Percentiles rank a stretch among this genome's conserved stretches.
phyloP scores from a whole-genome alignment of 78 protist genomes.

The Dictyostelium citrinum region DNA sequence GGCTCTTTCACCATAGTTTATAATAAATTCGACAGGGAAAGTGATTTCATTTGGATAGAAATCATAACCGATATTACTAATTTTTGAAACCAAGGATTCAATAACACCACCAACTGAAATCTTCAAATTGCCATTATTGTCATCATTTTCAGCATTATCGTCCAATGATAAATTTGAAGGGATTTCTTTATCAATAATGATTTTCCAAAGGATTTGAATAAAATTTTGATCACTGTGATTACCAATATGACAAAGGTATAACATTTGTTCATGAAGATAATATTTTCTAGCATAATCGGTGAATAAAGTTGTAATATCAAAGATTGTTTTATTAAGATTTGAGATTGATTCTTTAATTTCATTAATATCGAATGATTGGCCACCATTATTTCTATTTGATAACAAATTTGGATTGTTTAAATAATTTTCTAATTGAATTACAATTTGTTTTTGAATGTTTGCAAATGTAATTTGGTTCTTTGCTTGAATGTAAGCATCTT shows the following conservation, averaged over 20 bases:
- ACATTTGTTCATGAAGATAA: conserved; percentile 51
- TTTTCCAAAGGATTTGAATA: conserved; percentile 48
- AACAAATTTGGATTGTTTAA: not conserved
- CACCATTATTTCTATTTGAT: not conserved
- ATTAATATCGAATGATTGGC: too few species aligned
- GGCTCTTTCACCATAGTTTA: conserved; percentile 18
- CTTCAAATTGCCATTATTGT: not conserved
- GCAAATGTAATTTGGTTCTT: not conserved
- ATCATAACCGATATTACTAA: conserved; percentile 27
- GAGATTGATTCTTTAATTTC: not conserved
- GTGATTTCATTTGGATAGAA: conserved; percentile 62
- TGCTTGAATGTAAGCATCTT: not conserved
- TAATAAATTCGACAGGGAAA: conserved; percentile 18
- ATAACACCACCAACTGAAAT: not conserved
- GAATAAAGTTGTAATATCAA: conserved; percentile 28
- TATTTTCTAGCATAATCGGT: conserved; percentile 49
- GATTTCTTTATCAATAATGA: conserved; percentile 31
- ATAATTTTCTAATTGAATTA: not conserved
- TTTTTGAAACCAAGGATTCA: conserved; percentile 4
- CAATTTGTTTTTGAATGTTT: conserved; percentile 33
- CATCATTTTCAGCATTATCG: not conserved
- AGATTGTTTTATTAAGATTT: not conserved
- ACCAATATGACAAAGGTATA: conserved; percentile 38
- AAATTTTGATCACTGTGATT: conserved; percentile 51
- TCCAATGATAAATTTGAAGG: not conserved